Evolutionary conservation across 169 alveolate species (phyloP).

Genomic region (Plasmodium cynomolgi): DNA sequence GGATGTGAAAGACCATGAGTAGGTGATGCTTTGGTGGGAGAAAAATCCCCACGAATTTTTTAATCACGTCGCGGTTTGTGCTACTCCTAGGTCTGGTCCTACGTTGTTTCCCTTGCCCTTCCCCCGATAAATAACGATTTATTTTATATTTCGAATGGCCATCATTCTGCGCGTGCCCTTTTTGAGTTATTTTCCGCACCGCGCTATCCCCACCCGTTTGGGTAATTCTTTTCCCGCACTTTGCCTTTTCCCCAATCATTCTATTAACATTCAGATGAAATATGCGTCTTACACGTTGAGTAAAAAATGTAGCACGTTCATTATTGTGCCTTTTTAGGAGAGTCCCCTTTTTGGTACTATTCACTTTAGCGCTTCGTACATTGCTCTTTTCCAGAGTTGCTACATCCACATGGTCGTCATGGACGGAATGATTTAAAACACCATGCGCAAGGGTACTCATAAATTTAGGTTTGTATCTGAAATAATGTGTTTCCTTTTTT

Average conservation of each 20-base stretch:
- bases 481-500: background rate
- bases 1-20: conserved; percentile 52
- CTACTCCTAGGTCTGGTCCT: background rate
- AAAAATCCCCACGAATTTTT: conserved; percentile 56
- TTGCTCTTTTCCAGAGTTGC: background rate
- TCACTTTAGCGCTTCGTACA: background rate
- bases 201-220: background rate
- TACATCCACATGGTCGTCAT: background rate
- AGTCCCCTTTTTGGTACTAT: background rate
- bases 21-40: conserved; percentile 67
- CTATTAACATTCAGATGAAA: background rate
- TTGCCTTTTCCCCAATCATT: background rate
- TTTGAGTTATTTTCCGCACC: conserved; percentile 1
- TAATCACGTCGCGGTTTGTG: background rate
- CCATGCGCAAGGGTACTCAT: background rate
- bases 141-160: background rate
- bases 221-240: background rate
- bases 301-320: background rate
- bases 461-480: conserved; percentile 6
- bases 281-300: background rate
- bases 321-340: background rate
- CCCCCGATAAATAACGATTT: background rate
- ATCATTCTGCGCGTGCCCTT: background rate
- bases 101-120: background rate
- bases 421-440: background rate